These are phyloP conservation scores for Graphilbum sp. DNA, from an alignment of 2,329 filamentous ascomycete species.

Conservation along the genomic window DNA sequence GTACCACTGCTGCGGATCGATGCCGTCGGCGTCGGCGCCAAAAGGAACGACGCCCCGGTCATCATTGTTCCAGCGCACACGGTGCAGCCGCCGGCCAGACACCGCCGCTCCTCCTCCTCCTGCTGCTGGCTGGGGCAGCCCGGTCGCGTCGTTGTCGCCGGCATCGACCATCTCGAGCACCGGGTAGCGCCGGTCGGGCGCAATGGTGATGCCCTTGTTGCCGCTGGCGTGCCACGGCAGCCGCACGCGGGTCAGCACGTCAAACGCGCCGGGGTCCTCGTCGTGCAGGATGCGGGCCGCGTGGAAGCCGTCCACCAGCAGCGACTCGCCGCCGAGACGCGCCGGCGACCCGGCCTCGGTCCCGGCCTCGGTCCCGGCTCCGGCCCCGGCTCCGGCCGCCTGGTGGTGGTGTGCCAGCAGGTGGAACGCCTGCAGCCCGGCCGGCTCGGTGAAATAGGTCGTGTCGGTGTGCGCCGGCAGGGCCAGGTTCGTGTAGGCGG, in stretches of 20 bases:
- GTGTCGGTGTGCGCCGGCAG: conserved; percentile 84
- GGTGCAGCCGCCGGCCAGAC: conserved; percentile 19
- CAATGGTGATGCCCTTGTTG: conserved; percentile 67
- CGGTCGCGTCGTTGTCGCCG: conserved; percentile 8
- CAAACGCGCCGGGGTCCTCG: conserved; percentile 39
- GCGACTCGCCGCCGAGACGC: conserved; percentile 51
- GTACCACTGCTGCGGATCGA: conserved; percentile 52
- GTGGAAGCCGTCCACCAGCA: conserved; percentile 76
- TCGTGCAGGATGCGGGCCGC: conserved; percentile 44
- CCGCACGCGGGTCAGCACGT: conserved; percentile 34
- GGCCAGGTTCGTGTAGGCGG: conserved; percentile 75
- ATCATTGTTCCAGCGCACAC: conserved; percentile 86
- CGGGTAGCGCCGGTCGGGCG: conserved; percentile 52
- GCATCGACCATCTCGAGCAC: conserved; percentile 47
- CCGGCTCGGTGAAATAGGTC: conserved; percentile 88
- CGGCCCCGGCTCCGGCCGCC: background rate
- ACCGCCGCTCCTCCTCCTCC: background rate
- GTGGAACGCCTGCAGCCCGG: conserved; percentile 85
- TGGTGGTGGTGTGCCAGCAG: conserved; percentile 62
- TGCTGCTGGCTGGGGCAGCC: background rate
- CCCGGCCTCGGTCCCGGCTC: background rate
- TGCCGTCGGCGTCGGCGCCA: conserved; percentile 18
- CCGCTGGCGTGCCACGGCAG: conserved; percentile 79
- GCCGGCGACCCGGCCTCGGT: conserved; percentile 1
- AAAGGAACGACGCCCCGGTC: conserved; percentile 60